phyloP scores from a whole-genome alignment of 2,329 filamentous ascomycete genomes.

The Hymenoscyphus scutula region DNA sequence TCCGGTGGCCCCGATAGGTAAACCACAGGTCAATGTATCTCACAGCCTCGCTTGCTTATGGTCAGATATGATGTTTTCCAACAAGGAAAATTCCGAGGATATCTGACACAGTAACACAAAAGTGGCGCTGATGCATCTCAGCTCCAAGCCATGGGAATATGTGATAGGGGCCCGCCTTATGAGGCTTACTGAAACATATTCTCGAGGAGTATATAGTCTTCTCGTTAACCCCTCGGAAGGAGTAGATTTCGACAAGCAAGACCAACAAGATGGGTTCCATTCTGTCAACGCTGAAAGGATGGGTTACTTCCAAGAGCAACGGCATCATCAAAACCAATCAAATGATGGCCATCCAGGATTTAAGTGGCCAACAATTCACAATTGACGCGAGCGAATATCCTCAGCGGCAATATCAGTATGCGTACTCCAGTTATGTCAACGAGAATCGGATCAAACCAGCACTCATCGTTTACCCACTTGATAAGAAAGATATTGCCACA shows the following conservation, averaged over 20 bases:
- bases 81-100: background rate
- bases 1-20: background rate
- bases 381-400: conserved; percentile 22
- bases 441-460: conserved; percentile 45
- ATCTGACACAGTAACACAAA: conserved; percentile 7
- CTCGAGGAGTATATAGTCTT: background rate
- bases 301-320: conserved; percentile 1
- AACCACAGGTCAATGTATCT: background rate
- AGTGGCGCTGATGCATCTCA: conserved; percentile 1
- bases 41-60: conserved; percentile 4
- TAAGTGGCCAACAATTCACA: conserved; percentile 6
- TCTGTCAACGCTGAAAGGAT: conserved; percentile 4
- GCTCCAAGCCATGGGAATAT: conserved; percentile 5
- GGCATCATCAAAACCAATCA: background rate
- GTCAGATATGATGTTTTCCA: background rate
- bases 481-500: conserved; percentile 43
- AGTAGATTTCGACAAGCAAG: background rate
- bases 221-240: background rate
- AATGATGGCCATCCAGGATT: conserved; percentile 4
- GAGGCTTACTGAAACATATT: background rate
- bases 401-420: conserved; percentile 43
- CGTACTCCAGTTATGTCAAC: conserved; percentile 41
- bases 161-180: background rate
- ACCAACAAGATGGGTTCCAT: conserved; percentile 5
- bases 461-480: conserved; percentile 44